A percentile compares a stretch with the other conserved stretches of the same genome.
phyloP scores from a whole-genome alignment of 345 rosid species.

The Salix viminalis region DNA sequence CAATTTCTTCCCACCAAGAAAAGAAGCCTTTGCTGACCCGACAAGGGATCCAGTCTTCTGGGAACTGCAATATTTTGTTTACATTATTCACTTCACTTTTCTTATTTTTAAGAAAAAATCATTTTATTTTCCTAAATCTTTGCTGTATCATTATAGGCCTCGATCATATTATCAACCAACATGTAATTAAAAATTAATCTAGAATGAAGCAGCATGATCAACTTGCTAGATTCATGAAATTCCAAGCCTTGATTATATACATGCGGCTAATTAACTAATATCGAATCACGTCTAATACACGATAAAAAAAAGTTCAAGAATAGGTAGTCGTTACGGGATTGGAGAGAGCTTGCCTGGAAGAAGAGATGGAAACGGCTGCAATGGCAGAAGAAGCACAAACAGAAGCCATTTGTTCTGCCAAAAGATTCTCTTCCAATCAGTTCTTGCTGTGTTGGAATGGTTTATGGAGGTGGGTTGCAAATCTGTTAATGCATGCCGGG shows the following conservation, averaged over 20 bases:
- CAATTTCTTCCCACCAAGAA: slow-evolving; percentile 72
- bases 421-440: not conserved
- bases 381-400: slow-evolving; percentile 85
- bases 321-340: not conserved
- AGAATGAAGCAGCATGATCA: not conserved
- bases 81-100: not conserved
- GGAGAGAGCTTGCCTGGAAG: slow-evolving; percentile 54
- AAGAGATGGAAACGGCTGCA: slow-evolving; percentile 57
- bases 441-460: not conserved
- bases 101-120: not conserved
- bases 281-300: not conserved
- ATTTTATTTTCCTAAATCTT: not conserved
- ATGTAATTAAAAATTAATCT: not conserved
- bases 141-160: not conserved
- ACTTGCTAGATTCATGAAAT: not conserved
- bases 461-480: slow-evolving; percentile 14
- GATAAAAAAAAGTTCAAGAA: not conserved
- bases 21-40: slow-evolving; percentile 49
- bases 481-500: slow-evolving; percentile 30
- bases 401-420: slow-evolving; percentile 61
- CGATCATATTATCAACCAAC: not conserved
- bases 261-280: not conserved
- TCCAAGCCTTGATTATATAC: too few relatives aligned
- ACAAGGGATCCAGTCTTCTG: slow-evolving; percentile 51
- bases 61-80: slow-evolving; percentile 33